Conservation (phyloP, 192 early-diverging fungal species). For the Coemansia sp. region DNA sequence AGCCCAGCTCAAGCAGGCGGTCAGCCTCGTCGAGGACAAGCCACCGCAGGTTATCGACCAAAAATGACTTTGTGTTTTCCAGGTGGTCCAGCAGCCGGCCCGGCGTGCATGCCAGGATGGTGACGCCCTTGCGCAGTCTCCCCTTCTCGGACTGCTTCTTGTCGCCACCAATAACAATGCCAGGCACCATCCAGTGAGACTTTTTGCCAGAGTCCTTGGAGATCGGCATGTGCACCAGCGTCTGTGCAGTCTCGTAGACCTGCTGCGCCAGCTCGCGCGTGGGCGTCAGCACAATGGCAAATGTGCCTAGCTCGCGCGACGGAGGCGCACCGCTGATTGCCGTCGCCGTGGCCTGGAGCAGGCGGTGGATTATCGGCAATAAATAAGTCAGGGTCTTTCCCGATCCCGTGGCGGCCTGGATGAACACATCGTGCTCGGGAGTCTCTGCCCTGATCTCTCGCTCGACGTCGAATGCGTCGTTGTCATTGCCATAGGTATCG, state of each 20-base stretch:
- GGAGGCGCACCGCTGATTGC: constrained; percentile 39
- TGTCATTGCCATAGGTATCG: constrained; percentile 3
- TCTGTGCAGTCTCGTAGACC: constrained; percentile 77
- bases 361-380: constrained; percentile 87
- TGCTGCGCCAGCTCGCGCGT: constrained; percentile 99
- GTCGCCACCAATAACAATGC: constrained; percentile 81
- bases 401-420: constrained; percentile 96
- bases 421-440: constrained; percentile 74
- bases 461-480: constrained; percentile 51
- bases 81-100: constrained; percentile 92
- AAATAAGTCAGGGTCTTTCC: constrained; percentile 97
- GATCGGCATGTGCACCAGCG: constrained; percentile 64
- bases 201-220: constrained; percentile 37
- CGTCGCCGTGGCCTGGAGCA: constrained; percentile 69
- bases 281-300: constrained; percentile 93
- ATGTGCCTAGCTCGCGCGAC: constrained; percentile 77
- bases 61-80: constrained; percentile 83
- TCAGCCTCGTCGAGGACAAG: constrained; percentile 98
- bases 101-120: constrained; percentile 92
- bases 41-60: constrained; percentile 87
- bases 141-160: constrained; percentile 82
- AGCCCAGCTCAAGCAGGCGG: constrained; percentile 93
- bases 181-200: constrained; percentile 84
- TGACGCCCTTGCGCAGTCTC: constrained; percentile 83
- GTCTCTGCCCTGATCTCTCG: constrained; percentile 28